Evolutionary conservation across 2,329 filamentous ascomycete species (phyloP).

Genomic region (Scedosporium dehoogii): DNA sequence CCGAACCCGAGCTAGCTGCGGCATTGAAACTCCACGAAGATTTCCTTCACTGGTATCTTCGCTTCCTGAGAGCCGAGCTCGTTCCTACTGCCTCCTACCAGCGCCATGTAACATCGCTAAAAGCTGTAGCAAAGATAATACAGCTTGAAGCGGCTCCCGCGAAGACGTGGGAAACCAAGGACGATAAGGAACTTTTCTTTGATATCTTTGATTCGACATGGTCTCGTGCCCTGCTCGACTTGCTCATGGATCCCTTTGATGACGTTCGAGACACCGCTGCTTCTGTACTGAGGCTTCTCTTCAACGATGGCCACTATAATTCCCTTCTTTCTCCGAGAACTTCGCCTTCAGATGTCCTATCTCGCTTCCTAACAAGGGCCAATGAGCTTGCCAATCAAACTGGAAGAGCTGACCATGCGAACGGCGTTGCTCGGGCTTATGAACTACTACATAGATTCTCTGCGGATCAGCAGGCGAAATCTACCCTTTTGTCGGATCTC

Average conservation of each 20-base stretch:
- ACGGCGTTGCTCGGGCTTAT: constrained; percentile 73
- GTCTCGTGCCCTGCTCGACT: constrained; percentile 60
- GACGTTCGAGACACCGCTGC: constrained; percentile 63
- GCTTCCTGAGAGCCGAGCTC: constrained; percentile 64
- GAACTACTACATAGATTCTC: constrained; percentile 57
- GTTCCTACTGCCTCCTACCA: constrained; percentile 80
- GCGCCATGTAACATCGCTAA: constrained; percentile 72
- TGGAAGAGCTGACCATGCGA: constrained; percentile 81
- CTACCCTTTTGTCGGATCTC: constrained; percentile 46
- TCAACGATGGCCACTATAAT: constrained; percentile 26
- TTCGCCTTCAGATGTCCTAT: constrained; percentile 22
- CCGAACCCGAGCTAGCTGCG: constrained; percentile 24
- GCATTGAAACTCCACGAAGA: constrained; percentile 40
- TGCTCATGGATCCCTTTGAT: constrained; percentile 84
- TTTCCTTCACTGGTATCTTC: constrained; percentile 67
- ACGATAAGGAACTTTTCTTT: constrained; percentile 30
- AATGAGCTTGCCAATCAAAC: constrained; percentile 55
- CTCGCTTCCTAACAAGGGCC: constrained; percentile 39
- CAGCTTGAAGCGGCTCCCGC: constrained; percentile 54
- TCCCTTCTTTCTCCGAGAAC: constrained; percentile 8
- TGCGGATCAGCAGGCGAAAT: constrained; percentile 26
- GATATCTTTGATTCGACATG: constrained; percentile 37
- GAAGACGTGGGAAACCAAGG: constrained; percentile 26
- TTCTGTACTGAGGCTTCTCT: constrained; percentile 37
- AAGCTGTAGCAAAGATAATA: constrained; percentile 57